phyloP scores from a whole-genome alignment of 2,329 filamentous ascomycete species.

The Aspergillus costaricaensis region DNA sequence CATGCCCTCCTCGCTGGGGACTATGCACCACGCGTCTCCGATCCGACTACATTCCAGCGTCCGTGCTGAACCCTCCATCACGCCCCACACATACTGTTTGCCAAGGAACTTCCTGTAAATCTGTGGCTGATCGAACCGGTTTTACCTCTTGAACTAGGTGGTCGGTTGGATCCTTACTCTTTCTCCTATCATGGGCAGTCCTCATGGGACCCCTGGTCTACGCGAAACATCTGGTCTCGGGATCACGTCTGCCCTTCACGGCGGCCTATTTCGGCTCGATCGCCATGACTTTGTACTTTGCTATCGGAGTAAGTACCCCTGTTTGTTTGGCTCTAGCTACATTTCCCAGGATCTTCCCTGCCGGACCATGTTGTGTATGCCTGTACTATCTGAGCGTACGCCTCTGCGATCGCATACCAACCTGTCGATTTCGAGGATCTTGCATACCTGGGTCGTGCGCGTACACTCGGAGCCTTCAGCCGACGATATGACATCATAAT shows the following conservation, averaged over 20 bases:
- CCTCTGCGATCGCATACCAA: slow-evolving; percentile 7
- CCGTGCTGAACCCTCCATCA: slow-evolving; percentile 7
- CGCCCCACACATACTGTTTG: neutral
- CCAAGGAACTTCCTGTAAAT: slow-evolving; percentile 3
- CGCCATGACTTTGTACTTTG: slow-evolving; percentile 84
- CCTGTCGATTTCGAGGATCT: slow-evolving; percentile 2
- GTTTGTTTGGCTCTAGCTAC: slow-evolving; percentile 8
- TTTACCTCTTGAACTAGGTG: slow-evolving; percentile 62
- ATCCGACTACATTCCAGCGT: slow-evolving; percentile 10
- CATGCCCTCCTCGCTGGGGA: slow-evolving; percentile 26
- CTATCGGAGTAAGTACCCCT: slow-evolving; percentile 74
- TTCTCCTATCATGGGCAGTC: slow-evolving; percentile 88
- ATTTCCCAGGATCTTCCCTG: slow-evolving; percentile 2
- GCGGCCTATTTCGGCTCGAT: slow-evolving; percentile 95
- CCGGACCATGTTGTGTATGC: slow-evolving; percentile 1
- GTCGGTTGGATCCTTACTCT: slow-evolving; percentile 88
- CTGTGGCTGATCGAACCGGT: slow-evolving; percentile 30
- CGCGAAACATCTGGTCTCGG: slow-evolving; percentile 78
- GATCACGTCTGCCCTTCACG: slow-evolving; percentile 85
- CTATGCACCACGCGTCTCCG: slow-evolving; percentile 8
- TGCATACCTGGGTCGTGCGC: neutral
- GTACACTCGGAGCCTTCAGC: slow-evolving; percentile 1
- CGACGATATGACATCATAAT: slow-evolving; percentile 7
- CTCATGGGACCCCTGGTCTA: slow-evolving; percentile 91
- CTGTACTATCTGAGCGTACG: slow-evolving; percentile 1